Base-by-base conservation (phyloP, 345 rosid species). In the Acer saccharum region DNA sequence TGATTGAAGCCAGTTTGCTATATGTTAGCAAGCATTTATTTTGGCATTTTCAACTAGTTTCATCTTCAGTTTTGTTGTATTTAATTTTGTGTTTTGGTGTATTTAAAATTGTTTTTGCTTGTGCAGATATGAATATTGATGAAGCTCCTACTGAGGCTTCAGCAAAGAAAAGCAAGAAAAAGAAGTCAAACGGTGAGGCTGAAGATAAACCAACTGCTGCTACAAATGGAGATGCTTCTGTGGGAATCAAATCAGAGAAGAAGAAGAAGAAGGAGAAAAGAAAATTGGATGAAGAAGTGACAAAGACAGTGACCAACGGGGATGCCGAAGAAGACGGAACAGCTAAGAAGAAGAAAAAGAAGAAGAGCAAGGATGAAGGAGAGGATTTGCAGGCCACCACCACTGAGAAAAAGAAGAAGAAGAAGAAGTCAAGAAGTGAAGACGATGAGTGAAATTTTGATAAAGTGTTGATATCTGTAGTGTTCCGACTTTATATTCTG, bases 91-190 rank as follows among this genome's bases (percentile, higher is more conserved):
- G 57, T 50, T 16, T 65, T 14, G 6, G 21, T 1, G 10, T 43
- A 0, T 14, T 54, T 32, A 43, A 25, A 9, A 23, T 8, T 66
- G 20, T 10, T 54, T 25, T 27, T 74, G 76, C 75, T 87, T 87
- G 80, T 55, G 79, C 39, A 55, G 86, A 82, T 66, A 78, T 81
- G 77, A 89, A 84, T 21, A 83, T 89, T 35, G 92, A 89, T 82
- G 95, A 88, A 50, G 81, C 73, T 9, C 65, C 89, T 12, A 76
- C 74, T 58, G 89, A 84, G 25, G 82, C 72, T 62, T 83, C 94
- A 0, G 83, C 21, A 21, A 88, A 92, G 89, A 90, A 88, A 68
- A 87, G 84, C 83, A 89, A 88, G 86, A 89, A 91, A 69, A 87
- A 86, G 89, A 88, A 88, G 77, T 84, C 88, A 0, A 90, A 87